Base-by-base conservation (phyloP, 345 rosid species). In the Camelina hispida region DNA sequence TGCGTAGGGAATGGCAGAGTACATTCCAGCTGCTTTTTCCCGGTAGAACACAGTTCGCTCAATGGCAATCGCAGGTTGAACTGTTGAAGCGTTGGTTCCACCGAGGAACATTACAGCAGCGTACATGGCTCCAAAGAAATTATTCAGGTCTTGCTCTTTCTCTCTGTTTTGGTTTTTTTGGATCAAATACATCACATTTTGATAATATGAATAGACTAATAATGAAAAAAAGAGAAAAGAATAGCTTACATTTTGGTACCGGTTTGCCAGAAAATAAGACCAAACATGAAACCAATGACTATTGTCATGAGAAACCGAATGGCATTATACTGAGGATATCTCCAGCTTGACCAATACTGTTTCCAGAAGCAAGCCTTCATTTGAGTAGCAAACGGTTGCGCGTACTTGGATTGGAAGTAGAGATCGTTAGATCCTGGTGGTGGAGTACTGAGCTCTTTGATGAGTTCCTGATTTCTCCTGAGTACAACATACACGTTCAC, bases 1-100 rank as follows among this genome's bases (percentile, higher is more conserved):
- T 63, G 97, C 98, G 66, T 91, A 93, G 16, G 96, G 92, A 47
- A 91, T 62, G 7, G 87, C 86, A 2, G 97, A 91, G 67, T 91
- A 93, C 98, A 93, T 93, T 73, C 96, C 91, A 0, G 97, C 93
- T 0, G 93, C 96, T 78, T 82, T 84, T 76, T 93, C 98, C 8
- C 96, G 89, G 78, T 91, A 93, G 72, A 89, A 93, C 3, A 91
- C 93, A 1, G 88, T 87, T 81, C 97, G 84, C 65, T 93, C 97
- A 37, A 86, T 78, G 6, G 92, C 74, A 46, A 91, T 85, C 3
- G 85, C 82, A 9, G 96, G 75, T 78, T 85, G 96, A 40, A 91
- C 96, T 7, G 91, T 62, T 30, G 83, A 61, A 59, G 87, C 80
- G 43, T 91, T 91, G 79, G 83, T 81, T 23, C 84, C 84, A 47